Evolutionary conservation across 2,329 filamentous ascomycete genomes (phyloP).

Genomic region (Aspergillus persii): DNA sequence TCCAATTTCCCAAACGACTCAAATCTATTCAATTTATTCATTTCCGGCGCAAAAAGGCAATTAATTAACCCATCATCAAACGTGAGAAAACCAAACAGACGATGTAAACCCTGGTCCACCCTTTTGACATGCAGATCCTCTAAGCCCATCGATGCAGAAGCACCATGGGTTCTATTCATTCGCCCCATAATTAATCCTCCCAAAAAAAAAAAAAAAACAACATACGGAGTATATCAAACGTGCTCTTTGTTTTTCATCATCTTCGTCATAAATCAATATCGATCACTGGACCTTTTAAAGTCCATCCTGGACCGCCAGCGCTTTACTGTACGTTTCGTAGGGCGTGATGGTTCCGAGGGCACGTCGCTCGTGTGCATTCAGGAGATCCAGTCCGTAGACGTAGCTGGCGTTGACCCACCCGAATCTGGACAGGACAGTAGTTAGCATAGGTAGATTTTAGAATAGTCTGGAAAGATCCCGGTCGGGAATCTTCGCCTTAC

Average conservation of each 20-base stretch:
- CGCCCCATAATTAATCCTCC: background rate
- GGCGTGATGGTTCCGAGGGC: slow-evolving; percentile 84
- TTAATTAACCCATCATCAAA: background rate
- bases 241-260: background rate
- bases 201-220: no score
- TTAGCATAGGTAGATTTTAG: slow-evolving; percentile 3
- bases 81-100: background rate
- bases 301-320: slow-evolving; percentile 43
- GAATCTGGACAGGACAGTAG: slow-evolving; percentile 59
- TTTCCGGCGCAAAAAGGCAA: background rate
- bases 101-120: background rate
- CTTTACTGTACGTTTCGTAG: slow-evolving; percentile 77
- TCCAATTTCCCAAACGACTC: no score
- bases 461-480: background rate
- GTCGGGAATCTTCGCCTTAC: slow-evolving; percentile 55
- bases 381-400: slow-evolving; percentile 84
- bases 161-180: background rate
- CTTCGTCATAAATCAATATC: background rate
- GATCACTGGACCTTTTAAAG: background rate
- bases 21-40: background rate
- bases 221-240: background rate
- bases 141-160: background rate
- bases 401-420: slow-evolving; percentile 99
- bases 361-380: slow-evolving; percentile 84
- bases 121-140: background rate